phyloP scores from a whole-genome alignment of 1,284 basidiomycete genomes.

The Trichosporon sp. region DNA sequence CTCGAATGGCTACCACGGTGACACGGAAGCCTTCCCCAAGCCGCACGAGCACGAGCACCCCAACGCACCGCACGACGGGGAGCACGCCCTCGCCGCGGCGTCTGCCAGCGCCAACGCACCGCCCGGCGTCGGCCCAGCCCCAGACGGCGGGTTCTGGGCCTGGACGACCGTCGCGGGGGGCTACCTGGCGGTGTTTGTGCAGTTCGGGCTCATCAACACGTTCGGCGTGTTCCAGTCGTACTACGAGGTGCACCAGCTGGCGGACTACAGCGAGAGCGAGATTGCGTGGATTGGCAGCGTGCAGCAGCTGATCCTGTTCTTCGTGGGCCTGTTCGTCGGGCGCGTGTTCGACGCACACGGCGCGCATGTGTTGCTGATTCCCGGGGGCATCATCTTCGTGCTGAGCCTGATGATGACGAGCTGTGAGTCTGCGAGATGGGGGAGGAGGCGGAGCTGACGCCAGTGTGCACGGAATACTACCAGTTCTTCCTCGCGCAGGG shows the following conservation, averaged over 20 bases:
- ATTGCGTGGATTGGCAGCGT: constrained; percentile 67
- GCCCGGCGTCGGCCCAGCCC: neutral
- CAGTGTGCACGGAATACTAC: constrained; percentile 60
- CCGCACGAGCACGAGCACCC: neutral
- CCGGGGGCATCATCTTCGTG: constrained; percentile 53
- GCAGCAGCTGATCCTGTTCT: constrained; percentile 56
- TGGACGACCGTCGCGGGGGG: constrained; percentile 16
- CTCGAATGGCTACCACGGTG: neutral
- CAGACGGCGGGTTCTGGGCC: constrained; percentile 11
- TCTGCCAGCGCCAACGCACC: neutral
- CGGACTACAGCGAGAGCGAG: constrained; percentile 19
- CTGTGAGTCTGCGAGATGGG: neutral
- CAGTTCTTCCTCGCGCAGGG: constrained; percentile 44
- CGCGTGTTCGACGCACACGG: constrained; percentile 28
- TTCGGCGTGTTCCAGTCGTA: constrained; percentile 33
- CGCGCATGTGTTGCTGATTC: constrained; percentile 48
- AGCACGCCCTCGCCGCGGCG: neutral
- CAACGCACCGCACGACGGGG: neutral
- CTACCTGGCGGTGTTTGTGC: constrained; percentile 12
- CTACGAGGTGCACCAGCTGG: constrained; percentile 27
- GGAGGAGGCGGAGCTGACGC: constrained; percentile 18
- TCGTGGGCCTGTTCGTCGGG: constrained; percentile 43
- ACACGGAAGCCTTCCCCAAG: neutral
- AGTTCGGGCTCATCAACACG: constrained; percentile 25
- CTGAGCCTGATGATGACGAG: constrained; percentile 28